A percentile compares a stretch with the other conserved stretches of the same genome.
These are phyloP conservation scores for Cubamyces lactineus DNA, from an alignment of 768 basidiomycete genomes.

Conservation along the genomic window DNA sequence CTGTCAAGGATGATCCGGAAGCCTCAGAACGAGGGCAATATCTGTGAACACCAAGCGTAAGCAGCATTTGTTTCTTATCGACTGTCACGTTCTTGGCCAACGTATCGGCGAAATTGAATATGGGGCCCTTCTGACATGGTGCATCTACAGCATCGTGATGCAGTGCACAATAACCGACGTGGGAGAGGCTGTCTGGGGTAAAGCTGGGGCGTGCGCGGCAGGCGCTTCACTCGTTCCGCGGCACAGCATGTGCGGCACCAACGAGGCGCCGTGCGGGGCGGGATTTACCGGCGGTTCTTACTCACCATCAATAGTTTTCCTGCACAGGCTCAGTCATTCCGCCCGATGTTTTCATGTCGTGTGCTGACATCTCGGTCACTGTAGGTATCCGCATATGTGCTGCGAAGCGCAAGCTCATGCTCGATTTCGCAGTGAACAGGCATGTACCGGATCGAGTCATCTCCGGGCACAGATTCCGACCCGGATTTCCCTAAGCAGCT, in stretches of 20 bases:
- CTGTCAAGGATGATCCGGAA: too few relatives aligned
- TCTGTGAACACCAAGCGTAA: too few relatives aligned
- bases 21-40: too few relatives aligned
- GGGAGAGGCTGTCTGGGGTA: too few relatives aligned
- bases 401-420: neutral
- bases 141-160: too few relatives aligned
- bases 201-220: too few relatives aligned
- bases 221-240: neutral
- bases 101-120: too few relatives aligned
- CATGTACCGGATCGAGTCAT: conserved; percentile 17
- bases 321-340: conserved; percentile 19
- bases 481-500: neutral
- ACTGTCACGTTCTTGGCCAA: too few relatives aligned
- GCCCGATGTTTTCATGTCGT: conserved; percentile 4
- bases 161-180: too few relatives aligned
- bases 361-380: neutral
- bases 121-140: too few relatives aligned
- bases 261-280: neutral
- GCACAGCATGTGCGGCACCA: conserved; percentile 17
- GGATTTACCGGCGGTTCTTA: conserved; percentile 17
- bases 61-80: too few relatives aligned
- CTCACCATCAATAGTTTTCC: conserved; percentile 13
- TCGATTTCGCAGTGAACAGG: neutral
- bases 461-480: neutral
- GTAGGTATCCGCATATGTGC: neutral